Conservation (phyloP, 2,329 filamentous ascomycete species). For the Stagonosporopsis chrysanthemi region DNA sequence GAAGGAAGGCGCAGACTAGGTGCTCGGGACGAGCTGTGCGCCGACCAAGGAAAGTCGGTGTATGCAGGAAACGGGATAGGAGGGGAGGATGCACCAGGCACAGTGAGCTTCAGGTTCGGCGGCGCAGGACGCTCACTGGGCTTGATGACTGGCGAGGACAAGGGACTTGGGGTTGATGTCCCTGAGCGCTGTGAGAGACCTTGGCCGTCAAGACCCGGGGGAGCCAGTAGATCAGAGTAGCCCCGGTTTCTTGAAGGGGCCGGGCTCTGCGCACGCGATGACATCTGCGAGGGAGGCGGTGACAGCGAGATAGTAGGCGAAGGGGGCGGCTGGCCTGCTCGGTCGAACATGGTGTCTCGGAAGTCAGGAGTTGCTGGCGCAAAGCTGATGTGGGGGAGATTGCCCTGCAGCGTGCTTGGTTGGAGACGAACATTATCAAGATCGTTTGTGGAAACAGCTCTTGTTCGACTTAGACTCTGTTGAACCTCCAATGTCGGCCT, state of each 20-base stretch:
- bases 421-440: constrained; percentile 58
- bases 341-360: constrained; percentile 9
- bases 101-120: constrained; percentile 51
- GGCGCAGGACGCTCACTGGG: constrained; percentile 35
- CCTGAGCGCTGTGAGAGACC: constrained; percentile 27
- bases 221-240: constrained; percentile 43
- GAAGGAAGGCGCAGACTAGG: constrained; percentile 66
- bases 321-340: constrained; percentile 31
- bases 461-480: constrained; percentile 42
- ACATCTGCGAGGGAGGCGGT: constrained; percentile 50
- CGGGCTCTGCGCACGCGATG: constrained; percentile 39
- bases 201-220: constrained; percentile 47
- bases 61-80: constrained; percentile 73
- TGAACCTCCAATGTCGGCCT: constrained; percentile 44
- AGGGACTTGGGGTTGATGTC: constrained; percentile 32
- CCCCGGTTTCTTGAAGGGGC: constrained; percentile 31
- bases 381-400: constrained; percentile 47
- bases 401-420: constrained; percentile 40
- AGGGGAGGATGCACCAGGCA: constrained; percentile 53
- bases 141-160: constrained; percentile 40
- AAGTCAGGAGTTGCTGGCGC: constrained; percentile 45
- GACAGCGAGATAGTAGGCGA: constrained; percentile 52
- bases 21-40: constrained; percentile 54
- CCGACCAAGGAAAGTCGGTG: constrained; percentile 60
- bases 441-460: constrained; percentile 69